Conservation (phyloP, 1,284 basidiomycete species). For the Melampsora larici-populina region DNA sequence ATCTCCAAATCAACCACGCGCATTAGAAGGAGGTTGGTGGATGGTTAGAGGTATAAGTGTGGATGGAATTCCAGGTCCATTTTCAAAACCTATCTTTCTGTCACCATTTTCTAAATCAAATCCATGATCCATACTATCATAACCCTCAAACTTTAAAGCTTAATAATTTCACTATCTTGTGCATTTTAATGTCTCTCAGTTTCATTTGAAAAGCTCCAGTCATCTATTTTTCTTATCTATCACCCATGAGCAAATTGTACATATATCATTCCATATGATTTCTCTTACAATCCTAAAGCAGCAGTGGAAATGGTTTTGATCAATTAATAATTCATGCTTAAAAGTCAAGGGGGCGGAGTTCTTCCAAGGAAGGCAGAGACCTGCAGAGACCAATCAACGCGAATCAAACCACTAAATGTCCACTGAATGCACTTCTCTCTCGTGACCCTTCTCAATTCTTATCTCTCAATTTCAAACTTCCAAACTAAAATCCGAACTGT, state of each 20-base stretch:
- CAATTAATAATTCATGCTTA: not conserved
- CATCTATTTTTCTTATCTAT: not conserved
- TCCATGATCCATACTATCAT: not conserved
- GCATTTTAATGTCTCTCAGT: not conserved
- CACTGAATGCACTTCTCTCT: no score
- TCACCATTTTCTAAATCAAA: not conserved
- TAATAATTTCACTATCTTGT: not conserved
- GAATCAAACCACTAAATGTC: no score
- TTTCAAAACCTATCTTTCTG: slow-evolving; percentile 20
- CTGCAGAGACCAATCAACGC: no score
- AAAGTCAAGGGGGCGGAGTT: not conserved
- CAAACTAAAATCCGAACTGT: no score
- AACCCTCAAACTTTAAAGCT: not conserved
- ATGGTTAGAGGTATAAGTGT: slow-evolving; percentile 34
- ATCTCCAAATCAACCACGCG: not conserved
- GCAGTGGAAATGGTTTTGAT: not conserved
- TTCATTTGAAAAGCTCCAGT: no score
- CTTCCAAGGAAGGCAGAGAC: no score
- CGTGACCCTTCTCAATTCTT: no score
- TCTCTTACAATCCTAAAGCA: not conserved
- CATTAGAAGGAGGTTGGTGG: slow-evolving; percentile 36
- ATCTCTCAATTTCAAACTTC: no score
- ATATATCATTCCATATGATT: not conserved
- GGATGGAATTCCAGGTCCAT: slow-evolving; percentile 30
- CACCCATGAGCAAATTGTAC: not conserved